These are phyloP conservation scores for Leccinum fibrillosum DNA, from an alignment of 768 basidiomycete species.

Conservation along the genomic window DNA sequence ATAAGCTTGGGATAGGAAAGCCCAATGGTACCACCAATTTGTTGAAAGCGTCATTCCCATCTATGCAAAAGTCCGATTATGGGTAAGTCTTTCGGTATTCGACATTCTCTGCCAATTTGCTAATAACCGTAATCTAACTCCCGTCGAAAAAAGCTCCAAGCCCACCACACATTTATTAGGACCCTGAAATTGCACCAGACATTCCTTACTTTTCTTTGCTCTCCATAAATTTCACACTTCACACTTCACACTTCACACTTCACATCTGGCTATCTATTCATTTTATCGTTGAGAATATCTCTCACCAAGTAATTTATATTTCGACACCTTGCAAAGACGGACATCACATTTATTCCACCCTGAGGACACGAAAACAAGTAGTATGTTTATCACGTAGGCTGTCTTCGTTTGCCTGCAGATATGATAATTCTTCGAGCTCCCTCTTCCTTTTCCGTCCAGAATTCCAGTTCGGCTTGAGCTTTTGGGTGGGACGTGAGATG, in stretches of 20 bases:
- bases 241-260: neutral
- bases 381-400: slow-evolving; percentile 18
- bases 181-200: slow-evolving; percentile 13
- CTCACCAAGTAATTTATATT: slow-evolving; percentile 21
- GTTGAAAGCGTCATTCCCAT: slow-evolving; percentile 70
- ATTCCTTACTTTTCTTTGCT: slow-evolving; percentile 7
- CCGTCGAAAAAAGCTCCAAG: slow-evolving; percentile 13
- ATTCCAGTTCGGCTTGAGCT: slow-evolving; percentile 80
- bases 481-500: slow-evolving; percentile 77
- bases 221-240: neutral
- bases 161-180: slow-evolving; percentile 10
- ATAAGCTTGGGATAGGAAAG: slow-evolving; percentile 80
- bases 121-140: slow-evolving; percentile 4
- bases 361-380: slow-evolving; percentile 11
- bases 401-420: slow-evolving; percentile 33
- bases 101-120: neutral
- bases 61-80: slow-evolving; percentile 44
- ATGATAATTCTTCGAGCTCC: slow-evolving; percentile 64
- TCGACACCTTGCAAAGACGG: slow-evolving; percentile 13
- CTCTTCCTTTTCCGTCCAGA: slow-evolving; percentile 85
- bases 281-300: slow-evolving; percentile 10
- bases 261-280: slow-evolving; percentile 6
- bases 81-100: slow-evolving; percentile 28
- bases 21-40: slow-evolving; percentile 54
- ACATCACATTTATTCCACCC: slow-evolving; percentile 11